A percentile compares a stretch with the other conserved stretches of the same genome.
Conservation (phyloP, 2,329 filamentous ascomycete species). For the Nemania abortiva region DNA sequence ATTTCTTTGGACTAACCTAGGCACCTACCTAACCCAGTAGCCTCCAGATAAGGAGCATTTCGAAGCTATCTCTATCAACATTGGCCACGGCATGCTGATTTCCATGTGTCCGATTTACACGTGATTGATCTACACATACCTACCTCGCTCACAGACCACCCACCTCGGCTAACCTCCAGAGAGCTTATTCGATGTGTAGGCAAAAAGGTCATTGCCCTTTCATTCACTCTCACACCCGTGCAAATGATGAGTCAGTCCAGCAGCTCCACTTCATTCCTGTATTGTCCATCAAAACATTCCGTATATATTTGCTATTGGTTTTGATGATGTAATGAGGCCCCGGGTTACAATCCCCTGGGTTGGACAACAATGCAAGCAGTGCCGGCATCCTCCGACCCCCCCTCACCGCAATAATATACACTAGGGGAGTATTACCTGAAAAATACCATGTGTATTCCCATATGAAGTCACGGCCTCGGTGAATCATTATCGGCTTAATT, state of each 20-base stretch:
- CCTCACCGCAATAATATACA: constrained; percentile 12
- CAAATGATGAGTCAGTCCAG: constrained; percentile 9
- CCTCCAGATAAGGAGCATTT: too few relatives aligned
- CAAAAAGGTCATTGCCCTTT: background rate
- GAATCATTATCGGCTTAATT: constrained; percentile 26
- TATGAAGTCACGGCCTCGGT: constrained; percentile 5
- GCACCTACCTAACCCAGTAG: background rate
- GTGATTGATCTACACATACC: constrained; percentile 1
- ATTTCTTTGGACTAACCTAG: too few relatives aligned
- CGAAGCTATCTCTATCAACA: too few relatives aligned
- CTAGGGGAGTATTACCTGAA: constrained; percentile 2
- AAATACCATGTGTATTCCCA: background rate
- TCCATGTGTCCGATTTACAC: constrained; percentile 4
- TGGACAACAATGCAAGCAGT: background rate
- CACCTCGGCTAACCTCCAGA: background rate
- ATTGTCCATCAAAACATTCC: background rate
- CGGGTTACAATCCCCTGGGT: background rate
- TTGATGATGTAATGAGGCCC: constrained; percentile 13
- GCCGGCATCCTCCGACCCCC: background rate
- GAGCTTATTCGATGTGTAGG: background rate
- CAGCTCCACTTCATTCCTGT: background rate
- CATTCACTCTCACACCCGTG: background rate
- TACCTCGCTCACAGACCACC: background rate
- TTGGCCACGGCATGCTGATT: background rate
- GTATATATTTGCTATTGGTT: background rate